Conservation (phyloP, 106 monocot genomes). For the Hemerocallis citrina region DNA sequence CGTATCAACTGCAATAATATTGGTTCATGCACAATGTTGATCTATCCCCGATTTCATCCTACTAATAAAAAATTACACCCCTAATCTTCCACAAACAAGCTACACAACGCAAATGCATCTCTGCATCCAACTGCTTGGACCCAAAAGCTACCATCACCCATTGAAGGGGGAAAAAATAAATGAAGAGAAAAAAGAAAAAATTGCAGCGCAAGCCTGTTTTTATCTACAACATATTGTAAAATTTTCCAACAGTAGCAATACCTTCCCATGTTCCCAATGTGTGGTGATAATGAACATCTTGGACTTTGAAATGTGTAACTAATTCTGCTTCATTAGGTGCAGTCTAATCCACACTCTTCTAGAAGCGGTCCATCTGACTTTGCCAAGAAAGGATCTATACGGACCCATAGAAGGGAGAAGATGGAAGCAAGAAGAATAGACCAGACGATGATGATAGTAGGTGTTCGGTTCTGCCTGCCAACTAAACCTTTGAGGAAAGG, state of each 20-base stretch:
- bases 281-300: not conserved
- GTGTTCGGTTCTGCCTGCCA: constrained; percentile 64
- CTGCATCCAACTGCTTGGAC: constrained; percentile 9
- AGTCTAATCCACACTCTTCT: constrained; percentile 76
- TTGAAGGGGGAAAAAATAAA: too few relatives aligned
- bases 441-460: constrained; percentile 81
- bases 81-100: constrained; percentile 7
- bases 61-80: constrained; percentile 24
- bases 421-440: constrained; percentile 83
- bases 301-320: not conserved
- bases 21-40: constrained; percentile 15
- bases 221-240: constrained; percentile 15
- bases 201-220: constrained; percentile 5
- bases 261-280: constrained; percentile 6
- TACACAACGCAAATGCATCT: constrained; percentile 4
- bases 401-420: constrained; percentile 76
- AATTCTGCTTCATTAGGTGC: constrained; percentile 24
- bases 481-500: constrained; percentile 83
- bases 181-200: constrained; percentile 7
- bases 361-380: constrained; percentile 60
- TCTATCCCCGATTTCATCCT: not conserved
- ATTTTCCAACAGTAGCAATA: not conserved
- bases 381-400: constrained; percentile 69
- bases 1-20: constrained; percentile 11
- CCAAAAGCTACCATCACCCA: not conserved